Evolutionary conservation across 306 rosid genomes (phyloP).

Genomic region (Astragalus membranaceus): DNA sequence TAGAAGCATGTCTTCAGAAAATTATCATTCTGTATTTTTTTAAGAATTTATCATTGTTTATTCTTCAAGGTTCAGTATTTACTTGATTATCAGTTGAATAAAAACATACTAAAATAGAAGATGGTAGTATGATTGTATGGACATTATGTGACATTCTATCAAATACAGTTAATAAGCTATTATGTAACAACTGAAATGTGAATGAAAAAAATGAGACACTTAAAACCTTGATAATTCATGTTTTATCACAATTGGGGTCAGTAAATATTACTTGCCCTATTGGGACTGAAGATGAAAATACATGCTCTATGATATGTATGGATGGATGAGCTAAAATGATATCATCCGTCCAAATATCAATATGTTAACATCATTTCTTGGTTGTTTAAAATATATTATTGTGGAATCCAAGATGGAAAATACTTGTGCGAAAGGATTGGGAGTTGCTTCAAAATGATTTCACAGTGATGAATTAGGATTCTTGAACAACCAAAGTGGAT

Average conservation of each 20-base stretch:
- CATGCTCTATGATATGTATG: neutral
- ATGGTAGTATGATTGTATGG: neutral
- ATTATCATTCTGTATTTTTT: neutral
- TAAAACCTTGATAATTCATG: neutral
- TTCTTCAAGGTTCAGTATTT: neutral
- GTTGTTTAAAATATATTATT: neutral
- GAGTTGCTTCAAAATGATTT: constrained; percentile 3
- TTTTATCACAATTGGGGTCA: neutral
- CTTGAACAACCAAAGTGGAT: neutral
- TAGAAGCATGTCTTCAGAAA: neutral
- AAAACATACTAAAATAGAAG: neutral
- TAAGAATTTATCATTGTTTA: neutral
- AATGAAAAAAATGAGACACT: neutral
- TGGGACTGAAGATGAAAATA: neutral
- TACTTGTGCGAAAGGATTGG: neutral
- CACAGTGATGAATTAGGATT: neutral
- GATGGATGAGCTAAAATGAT: neutral
- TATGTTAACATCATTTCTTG: neutral
- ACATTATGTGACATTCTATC: neutral
- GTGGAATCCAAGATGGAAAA: neutral
- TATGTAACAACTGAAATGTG: neutral
- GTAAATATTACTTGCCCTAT: neutral
- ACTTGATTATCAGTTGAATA: neutral
- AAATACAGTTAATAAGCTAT: constrained; percentile 4
- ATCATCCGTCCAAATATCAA: constrained; percentile 3